Base-by-base conservation (phyloP, 1,284 basidiomycete species). In the Cryptococcus jaspeensis region DNA sequence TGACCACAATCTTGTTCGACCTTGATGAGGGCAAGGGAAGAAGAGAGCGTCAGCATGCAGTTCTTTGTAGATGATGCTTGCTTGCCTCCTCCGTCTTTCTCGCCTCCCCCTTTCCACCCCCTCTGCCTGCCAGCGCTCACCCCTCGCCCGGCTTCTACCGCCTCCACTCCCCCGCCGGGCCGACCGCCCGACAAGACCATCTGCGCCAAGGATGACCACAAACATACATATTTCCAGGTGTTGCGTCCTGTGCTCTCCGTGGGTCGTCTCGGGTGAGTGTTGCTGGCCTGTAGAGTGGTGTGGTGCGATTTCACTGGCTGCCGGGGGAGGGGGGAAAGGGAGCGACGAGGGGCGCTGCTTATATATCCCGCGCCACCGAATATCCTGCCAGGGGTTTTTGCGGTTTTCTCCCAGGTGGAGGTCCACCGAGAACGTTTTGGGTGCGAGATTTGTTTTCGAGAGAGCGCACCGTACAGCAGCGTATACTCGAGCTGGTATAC, bases 1-100 rank as follows among this genome's bases (percentile, higher is more conserved):
- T 64, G 50, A 77, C 75, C 37, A 79, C 77, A 55, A 74, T 72
- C 68, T 77, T 77, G 69, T 78, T 79, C 16, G 78, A 79, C 77
- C 78, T 80, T 20, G 50, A 53, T 15, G 50, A 16, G 36, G 40
- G 48, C 45, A 48, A 40, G 28, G 38, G 11, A 55, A 58, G 50
- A 44, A 53, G 20, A 50, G 35, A 25, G 54, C 40, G 61, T 70
- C 67, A 72, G 66, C 66, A 55, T 50, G 18, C 32, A 50, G 5
- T 36, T 39, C 16, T 18, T 40, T 20, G 44, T 44, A 43, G 35
- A 43, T 32, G 28, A 28, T 23, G 28, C 38, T 43, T 13, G 18
- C 18, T 46, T 23, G 44, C 9, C 32, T 5, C 12, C 36, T 13
- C 41, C 39, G 43, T 28, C 41, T 0, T 38, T 32, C 3, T 15